phyloP scores from a whole-genome alignment of 805 yeast genomes.

The Yueomyces sp. region DNA sequence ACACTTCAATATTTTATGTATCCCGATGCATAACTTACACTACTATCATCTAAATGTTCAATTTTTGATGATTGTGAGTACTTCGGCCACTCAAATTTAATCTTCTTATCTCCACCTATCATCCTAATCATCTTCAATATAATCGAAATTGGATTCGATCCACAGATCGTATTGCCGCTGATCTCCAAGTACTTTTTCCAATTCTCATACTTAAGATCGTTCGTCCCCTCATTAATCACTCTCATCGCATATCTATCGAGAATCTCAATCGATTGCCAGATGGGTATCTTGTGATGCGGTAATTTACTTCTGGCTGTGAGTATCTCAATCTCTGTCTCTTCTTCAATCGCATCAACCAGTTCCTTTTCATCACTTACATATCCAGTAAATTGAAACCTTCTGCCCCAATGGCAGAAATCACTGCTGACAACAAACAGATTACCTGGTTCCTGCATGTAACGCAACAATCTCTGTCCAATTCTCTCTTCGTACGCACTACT shows the following conservation, averaged over 20 bases:
- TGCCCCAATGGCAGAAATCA: conserved; percentile 95
- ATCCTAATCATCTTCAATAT: conserved; percentile 36
- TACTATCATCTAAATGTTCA: conserved; percentile 38
- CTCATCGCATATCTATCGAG: conserved; percentile 65
- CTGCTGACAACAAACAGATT: conserved; percentile 65
- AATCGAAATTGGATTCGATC: conserved; percentile 68
- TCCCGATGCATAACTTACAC: conserved; percentile 90
- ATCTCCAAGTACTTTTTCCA: conserved; percentile 56
- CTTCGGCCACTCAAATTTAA: conserved; percentile 55
- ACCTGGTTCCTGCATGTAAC: conserved; percentile 42
- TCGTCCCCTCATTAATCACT: conserved; percentile 25
- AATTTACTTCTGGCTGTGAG: conserved; percentile 17
- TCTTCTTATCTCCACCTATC: conserved; percentile 4
- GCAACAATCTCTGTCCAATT: conserved; percentile 36
- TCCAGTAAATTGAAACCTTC: conserved; percentile 44
- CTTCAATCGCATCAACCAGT: conserved; percentile 19
- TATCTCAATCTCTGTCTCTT: conserved; percentile 21
- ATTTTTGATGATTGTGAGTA: conserved; percentile 67
- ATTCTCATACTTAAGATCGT: conserved; percentile 37
- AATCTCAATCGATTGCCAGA: conserved; percentile 58
- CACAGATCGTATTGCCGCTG: conserved; percentile 89
- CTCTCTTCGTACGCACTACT: conserved; percentile 30
- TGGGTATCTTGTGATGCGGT: conserved; percentile 29
- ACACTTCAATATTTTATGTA: conserved; percentile 17
- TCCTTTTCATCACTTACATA: conserved; percentile 28